Evolutionary conservation across 352 stramenopile species (phyloP), one percentile per base, ranked within the genome.

Genomic region (Phytopythium litorale): DNA sequence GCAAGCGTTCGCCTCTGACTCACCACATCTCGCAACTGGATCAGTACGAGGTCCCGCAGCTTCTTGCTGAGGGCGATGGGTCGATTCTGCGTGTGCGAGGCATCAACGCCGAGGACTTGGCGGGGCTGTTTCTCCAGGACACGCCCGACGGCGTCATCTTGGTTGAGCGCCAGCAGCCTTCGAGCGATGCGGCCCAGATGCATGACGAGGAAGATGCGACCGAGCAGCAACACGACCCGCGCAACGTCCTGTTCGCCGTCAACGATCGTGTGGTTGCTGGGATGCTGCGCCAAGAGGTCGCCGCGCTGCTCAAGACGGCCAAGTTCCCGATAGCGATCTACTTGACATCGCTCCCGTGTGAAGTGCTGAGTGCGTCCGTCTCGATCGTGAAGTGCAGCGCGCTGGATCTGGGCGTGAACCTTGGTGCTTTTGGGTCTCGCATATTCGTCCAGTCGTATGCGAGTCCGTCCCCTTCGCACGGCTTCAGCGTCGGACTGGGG

Each of bases 351-450:
- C 58, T 88, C 3, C 77, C 81, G 21, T 70, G 72, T 12, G 75
- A 83, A 30, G 84, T 78, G 49, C 55, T 91, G 19, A 70, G 73
- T 23, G 76, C 84, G 0, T 88, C 72, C 11, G 72, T 88, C 18
- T 90, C 84, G 56, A 89, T 93, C 63, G 70, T 90, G 8, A 82
- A 78, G 55, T 79, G 66, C 45, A 65, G 75, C 63, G 60, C 55
- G 21, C 53, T 89, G 30, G 67, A 68, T 9, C 62, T 89, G 35
- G 69, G 68, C 7, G 48, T 91, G 37, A 64, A 64, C 23, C 33
- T 92, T 5, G 76, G 62, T 40, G 58, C 21, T 21, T 64, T 73
- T 23, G 66, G 79, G 35, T 73, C 67, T 4, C 75, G 71, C 33
- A 62, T 84, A 12, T 84, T 81, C 55, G 75, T 88, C 50, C 64